Evolutionary conservation across 176 grass and related monocot species (phyloP).

Genomic region (Eremochloa ophiuroides): DNA sequence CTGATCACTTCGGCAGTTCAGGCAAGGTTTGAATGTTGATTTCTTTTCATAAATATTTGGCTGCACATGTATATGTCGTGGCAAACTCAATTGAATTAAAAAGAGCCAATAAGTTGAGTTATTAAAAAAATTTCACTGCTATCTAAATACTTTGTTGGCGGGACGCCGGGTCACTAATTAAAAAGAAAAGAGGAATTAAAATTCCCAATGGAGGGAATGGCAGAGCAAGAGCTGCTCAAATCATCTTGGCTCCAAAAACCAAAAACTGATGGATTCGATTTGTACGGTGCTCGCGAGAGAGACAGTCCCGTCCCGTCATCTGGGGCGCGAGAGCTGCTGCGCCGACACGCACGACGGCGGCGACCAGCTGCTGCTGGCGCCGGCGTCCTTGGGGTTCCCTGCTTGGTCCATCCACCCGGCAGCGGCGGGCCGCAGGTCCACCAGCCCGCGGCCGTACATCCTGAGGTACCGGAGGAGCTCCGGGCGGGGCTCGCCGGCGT

Average conservation of each 20-base stretch:
- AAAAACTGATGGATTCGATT: background rate
- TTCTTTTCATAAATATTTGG: too few species aligned
- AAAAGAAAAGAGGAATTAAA: background rate
- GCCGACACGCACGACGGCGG: slow-evolving; percentile 58
- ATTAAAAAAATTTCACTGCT: too few species aligned
- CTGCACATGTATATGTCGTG: background rate
- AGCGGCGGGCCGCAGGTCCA: background rate
- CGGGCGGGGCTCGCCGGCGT: slow-evolving; percentile 27
- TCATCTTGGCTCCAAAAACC: background rate
- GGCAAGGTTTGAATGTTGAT: too few species aligned
- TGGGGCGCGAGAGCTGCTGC: slow-evolving; percentile 57
- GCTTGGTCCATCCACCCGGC: background rate
- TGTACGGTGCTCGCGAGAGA: background rate
- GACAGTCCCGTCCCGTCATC: slow-evolving; percentile 21
- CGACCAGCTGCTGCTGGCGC: slow-evolving; percentile 23
- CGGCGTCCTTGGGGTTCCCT: slow-evolving; percentile 5
- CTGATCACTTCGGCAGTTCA: too few species aligned
- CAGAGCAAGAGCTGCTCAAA: background rate
- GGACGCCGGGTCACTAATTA: too few species aligned
- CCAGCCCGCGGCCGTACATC: slow-evolving; percentile 49
- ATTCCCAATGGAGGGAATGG: too few species aligned
- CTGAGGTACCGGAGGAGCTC: slow-evolving; percentile 49
- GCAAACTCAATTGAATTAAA: background rate
- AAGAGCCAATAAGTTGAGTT: too few species aligned
- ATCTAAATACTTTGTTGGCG: background rate